Conservation (phyloP, 768 basidiomycete species). For the Guyanaporus albipodus region DNA sequence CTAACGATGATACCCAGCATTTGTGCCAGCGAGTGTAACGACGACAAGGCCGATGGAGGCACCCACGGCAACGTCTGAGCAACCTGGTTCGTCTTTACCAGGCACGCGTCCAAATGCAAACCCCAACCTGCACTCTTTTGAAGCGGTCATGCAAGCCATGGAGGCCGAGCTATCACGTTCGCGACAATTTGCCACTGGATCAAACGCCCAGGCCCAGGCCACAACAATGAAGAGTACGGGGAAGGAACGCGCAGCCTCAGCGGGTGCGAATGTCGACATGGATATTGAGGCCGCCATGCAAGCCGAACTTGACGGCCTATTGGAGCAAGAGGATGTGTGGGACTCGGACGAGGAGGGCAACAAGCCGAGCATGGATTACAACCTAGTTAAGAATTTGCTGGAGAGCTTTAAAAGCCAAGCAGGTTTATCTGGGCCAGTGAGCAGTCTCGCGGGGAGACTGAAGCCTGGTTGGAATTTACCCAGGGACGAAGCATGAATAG, state of each 20-base stretch:
- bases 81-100: conserved; percentile 22
- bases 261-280: conserved; percentile 46
- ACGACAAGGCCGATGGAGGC: background rate
- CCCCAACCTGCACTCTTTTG: conserved; percentile 84
- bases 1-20: conserved; percentile 41
- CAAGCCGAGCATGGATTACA: conserved; percentile 66
- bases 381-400: conserved; percentile 93
- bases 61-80: conserved; percentile 9
- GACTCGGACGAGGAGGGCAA: conserved; percentile 54
- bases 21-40: conserved; percentile 42
- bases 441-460: conserved; percentile 83
- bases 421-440: conserved; percentile 87
- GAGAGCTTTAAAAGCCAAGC: conserved; percentile 94
- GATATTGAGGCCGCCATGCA: conserved; percentile 89
- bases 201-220: conserved; percentile 13
- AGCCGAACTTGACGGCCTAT: conserved; percentile 65
- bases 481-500: conserved; percentile 50
- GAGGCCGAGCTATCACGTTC: conserved; percentile 70
- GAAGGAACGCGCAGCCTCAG: conserved; percentile 28
- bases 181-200: conserved; percentile 26
- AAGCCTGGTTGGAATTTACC: conserved; percentile 74
- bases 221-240: conserved; percentile 47
- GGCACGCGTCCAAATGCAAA: conserved; percentile 47
- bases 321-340: conserved; percentile 45
- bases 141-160: conserved; percentile 95